Evolutionary conservation across 441 rosid species (phyloP), one percentile per base, ranked within the genome.

Genomic region (Erodium texanum): DNA sequence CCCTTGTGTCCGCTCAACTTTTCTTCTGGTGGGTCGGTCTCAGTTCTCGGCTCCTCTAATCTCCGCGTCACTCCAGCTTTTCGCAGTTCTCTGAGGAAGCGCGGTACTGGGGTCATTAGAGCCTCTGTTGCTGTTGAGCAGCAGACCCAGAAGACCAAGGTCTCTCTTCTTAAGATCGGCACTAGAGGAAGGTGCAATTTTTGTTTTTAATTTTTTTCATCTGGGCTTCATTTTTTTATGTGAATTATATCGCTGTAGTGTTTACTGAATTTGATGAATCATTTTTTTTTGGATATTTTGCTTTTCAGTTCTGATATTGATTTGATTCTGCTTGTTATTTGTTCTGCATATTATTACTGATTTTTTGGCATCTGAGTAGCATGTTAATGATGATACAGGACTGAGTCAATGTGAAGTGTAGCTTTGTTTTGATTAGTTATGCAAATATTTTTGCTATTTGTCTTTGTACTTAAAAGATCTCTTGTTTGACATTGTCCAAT

Each of bases 141-240:
- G 79, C 85, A 87, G 72, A 81, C 89, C 24, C 85, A 85, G 76
- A 74, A 80, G 62, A 69, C 81, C 43, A 80, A 77, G 70, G 89
- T 89, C 34, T 84, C 93, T 18, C 79, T 86, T 20, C 71, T 93
- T 68, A 79, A 92, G 83, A 93, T 93, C 70, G 98, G 98, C 54
- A 93, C 97, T 12, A 74, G 98, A 68, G 98, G 98, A 82, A 93
- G 98, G 98, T 90, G 45, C 9, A 4, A 70, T 32, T 9, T 24
- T 5, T 48, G 61, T 32, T 38, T 22, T 52, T 10, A 3, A 1
- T 6, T 29, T 66, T 24, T 38, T 45, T 15, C 54, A 45, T 14
- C 16, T 14, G 16, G 18, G 16, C 0, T 48, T n/a, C 5, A 14
- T 15, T 4, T 3, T 3, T 27, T 27, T 27, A 27, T 27, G 29